These are phyloP conservation scores for Penicillium sp. DNA, from an alignment of 2,329 filamentous ascomycete species.

Conservation along the genomic window DNA sequence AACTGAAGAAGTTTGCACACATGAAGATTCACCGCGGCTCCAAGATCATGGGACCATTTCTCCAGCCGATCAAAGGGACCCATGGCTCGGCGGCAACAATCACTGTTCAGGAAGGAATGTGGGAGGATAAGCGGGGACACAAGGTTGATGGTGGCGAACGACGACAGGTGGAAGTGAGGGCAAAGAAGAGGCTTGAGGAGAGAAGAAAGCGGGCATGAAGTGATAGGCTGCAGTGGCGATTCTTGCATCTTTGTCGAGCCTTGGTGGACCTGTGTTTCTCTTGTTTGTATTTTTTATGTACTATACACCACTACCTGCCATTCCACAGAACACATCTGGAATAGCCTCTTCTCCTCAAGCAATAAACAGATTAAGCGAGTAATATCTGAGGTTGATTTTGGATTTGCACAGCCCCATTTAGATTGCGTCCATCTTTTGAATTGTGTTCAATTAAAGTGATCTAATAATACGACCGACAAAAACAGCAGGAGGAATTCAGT, in stretches of 20 bases:
- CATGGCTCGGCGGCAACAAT: slow-evolving; percentile 62
- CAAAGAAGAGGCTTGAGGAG: slow-evolving; percentile 78
- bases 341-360: no score
- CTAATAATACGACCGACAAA: slow-evolving; percentile 18
- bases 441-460: slow-evolving; percentile 18
- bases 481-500: background rate
- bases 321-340: no score
- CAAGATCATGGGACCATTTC: slow-evolving; percentile 71
- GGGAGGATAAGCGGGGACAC: slow-evolving; percentile 80
- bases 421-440: no score
- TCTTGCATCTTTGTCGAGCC: slow-evolving; percentile 20
- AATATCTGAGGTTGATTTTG: no score
- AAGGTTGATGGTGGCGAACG: slow-evolving; percentile 98
- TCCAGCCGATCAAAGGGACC: slow-evolving; percentile 64
- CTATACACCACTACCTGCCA: slow-evolving; percentile 15
- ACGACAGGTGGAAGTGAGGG: slow-evolving; percentile 76
- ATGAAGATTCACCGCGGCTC: slow-evolving; percentile 67
- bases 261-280: slow-evolving; percentile 10
- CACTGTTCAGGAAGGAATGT: slow-evolving; percentile 78
- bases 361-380: no score
- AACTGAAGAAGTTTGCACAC: slow-evolving; percentile 56
- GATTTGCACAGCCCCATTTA: no score
- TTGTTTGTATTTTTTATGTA: slow-evolving; percentile 19
- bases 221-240: slow-evolving; percentile 10
- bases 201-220: slow-evolving; percentile 59